These are phyloP conservation scores for Marasmius fiardii DNA, from an alignment of 1,284 basidiomycete species.

Conservation along the genomic window DNA sequence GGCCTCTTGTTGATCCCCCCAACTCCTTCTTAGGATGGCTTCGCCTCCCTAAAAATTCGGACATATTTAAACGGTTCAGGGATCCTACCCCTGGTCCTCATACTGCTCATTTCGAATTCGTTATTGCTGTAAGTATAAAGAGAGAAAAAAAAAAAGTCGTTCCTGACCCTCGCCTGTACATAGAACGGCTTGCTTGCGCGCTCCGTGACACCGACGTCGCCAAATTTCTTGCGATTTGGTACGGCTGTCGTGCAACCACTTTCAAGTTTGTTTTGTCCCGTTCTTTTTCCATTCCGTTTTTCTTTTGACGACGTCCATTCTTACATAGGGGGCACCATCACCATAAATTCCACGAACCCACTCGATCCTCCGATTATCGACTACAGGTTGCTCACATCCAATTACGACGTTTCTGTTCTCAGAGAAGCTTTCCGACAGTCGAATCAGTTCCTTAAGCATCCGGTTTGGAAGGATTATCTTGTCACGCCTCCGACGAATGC, in stretches of 20 bases:
- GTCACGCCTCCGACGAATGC: conserved; percentile 1
- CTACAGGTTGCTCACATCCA: conserved; percentile 22
- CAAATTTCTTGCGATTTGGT: conserved; percentile 10
- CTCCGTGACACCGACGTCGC: conserved; percentile 4
- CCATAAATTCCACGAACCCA: conserved; percentile 20
- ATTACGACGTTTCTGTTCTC: conserved; percentile 15
- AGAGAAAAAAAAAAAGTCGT: no score
- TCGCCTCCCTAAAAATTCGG: conserved; percentile 16
- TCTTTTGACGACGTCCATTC: background rate
- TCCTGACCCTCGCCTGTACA: background rate
- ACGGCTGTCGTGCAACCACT: conserved; percentile 14
- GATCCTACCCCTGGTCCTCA: conserved; percentile 19
- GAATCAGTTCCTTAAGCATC: conserved; percentile 15
- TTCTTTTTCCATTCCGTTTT: background rate
- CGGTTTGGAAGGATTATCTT: conserved; percentile 17
- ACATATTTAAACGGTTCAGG: conserved; percentile 8
- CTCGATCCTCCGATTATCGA: conserved; percentile 28
- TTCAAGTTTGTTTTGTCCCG: conserved; percentile 14
- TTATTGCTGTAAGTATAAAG: conserved; percentile 10
- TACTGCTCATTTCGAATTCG: conserved; percentile 19
- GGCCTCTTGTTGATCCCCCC: conserved; percentile 19
- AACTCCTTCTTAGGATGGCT: conserved; percentile 21
- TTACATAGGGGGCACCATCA: conserved; percentile 11
- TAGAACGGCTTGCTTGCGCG: conserved; percentile 8
- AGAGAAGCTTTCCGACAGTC: conserved; percentile 15